Percentiles rank a stretch among this genome's conserved stretches.
Evolutionary conservation across 2,329 filamentous ascomycete genomes (phyloP).

Genomic region (Proliferodiscus dingleyae): DNA sequence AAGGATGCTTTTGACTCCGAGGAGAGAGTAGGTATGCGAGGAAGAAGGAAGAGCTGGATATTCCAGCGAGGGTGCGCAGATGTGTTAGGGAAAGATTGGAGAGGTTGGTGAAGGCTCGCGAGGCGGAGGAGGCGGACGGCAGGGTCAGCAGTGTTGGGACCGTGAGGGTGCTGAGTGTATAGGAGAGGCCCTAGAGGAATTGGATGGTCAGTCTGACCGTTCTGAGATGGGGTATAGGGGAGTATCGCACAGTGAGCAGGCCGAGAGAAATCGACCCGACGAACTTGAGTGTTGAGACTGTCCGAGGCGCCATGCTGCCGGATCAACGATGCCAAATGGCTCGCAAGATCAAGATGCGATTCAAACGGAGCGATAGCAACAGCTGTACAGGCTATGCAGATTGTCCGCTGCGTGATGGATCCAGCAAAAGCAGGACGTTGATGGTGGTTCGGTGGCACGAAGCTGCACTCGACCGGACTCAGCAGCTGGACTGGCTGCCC

Average conservation of each 20-base stretch:
- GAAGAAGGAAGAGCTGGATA: conserved; percentile 68
- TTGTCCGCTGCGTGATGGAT: too few species aligned
- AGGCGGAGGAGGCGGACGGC: conserved; percentile 67
- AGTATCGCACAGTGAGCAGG: conserved; percentile 66
- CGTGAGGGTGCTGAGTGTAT: conserved; percentile 71
- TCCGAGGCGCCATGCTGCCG: conserved; percentile 55
- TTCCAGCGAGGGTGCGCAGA: conserved; percentile 59
- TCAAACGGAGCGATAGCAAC: too few species aligned
- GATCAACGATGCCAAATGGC: neutral
- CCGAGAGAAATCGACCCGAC: conserved; percentile 87
- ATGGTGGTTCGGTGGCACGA: too few species aligned
- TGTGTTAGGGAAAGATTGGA: conserved; percentile 59
- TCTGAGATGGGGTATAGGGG: conserved; percentile 2
- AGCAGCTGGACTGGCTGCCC: too few species aligned
- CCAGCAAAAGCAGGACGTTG: too few species aligned
- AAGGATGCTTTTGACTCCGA: conserved; percentile 72
- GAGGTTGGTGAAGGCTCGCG: conserved; percentile 66
- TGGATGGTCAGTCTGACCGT: neutral
- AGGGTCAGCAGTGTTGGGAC: conserved; percentile 78
- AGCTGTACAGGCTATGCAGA: too few species aligned
- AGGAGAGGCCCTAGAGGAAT: conserved; percentile 70
- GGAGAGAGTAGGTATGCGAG: conserved; percentile 77
- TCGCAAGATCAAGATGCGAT: conserved; percentile 6
- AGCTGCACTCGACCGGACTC: too few species aligned
- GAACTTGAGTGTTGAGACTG: conserved; percentile 80